A percentile compares a stretch with the other conserved stretches of the same genome.
phyloP scores from a whole-genome alignment of 2,329 filamentous ascomycete species.

The Verticillium albo-atrum region DNA sequence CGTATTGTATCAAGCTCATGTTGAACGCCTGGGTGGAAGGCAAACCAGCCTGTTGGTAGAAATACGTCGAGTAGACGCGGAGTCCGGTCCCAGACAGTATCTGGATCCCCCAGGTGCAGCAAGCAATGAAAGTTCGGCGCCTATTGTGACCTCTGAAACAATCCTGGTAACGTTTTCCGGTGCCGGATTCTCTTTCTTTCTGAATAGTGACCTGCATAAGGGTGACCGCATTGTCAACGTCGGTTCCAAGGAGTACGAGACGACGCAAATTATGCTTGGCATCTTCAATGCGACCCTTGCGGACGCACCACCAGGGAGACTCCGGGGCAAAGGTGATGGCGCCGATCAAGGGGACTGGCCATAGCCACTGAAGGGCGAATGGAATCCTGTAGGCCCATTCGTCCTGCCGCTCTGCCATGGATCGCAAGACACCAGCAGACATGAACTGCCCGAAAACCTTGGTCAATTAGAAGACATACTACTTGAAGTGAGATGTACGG shows the following conservation, averaged over 20 bases:
- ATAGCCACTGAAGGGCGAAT: conserved; percentile 45
- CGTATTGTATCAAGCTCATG: conserved; percentile 36
- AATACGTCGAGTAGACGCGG: conserved; percentile 29
- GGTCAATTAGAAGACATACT: conserved; percentile 25
- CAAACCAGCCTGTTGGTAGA: conserved; percentile 39
- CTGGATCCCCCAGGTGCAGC: conserved; percentile 33
- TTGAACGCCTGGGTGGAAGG: conserved; percentile 29
- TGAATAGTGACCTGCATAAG: conserved; percentile 49
- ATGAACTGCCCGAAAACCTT: conserved; percentile 46
- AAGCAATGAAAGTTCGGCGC: conserved; percentile 40
- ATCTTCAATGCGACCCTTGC: conserved; percentile 30
- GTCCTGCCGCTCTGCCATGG: conserved; percentile 28
- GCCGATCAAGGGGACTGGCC: conserved; percentile 38
- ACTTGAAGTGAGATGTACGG: too few species aligned
- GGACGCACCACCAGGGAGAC: conserved; percentile 46
- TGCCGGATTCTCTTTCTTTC: conserved; percentile 32
- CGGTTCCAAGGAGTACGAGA: conserved; percentile 24
- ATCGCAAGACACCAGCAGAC: conserved; percentile 36
- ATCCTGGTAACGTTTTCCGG: conserved; percentile 38
- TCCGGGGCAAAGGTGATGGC: conserved; percentile 41
- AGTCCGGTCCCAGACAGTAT: conserved; percentile 33
- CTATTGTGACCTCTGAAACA: conserved; percentile 42
- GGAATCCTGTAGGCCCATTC: conserved; percentile 44
- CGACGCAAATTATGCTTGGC: conserved; percentile 33
- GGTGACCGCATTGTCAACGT: conserved; percentile 37